These are phyloP conservation scores for Elsinoe arachidis DNA, from an alignment of 2,329 filamentous ascomycete genomes.

Conservation along the genomic window DNA sequence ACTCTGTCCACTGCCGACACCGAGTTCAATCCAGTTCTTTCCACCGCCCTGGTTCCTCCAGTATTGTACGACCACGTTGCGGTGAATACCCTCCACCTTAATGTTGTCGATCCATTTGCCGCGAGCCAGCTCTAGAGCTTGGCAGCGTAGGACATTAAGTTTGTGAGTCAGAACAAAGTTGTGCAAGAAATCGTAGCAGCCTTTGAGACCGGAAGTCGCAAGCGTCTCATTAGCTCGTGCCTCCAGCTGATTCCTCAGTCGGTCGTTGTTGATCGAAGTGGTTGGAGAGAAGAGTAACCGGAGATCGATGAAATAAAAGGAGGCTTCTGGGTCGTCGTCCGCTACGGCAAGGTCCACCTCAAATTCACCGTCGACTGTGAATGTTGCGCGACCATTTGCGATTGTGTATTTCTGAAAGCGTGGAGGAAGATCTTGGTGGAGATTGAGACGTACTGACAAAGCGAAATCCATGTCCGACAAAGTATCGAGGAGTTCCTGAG, in stretches of 20 bases:
- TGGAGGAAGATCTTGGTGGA: constrained; percentile 74
- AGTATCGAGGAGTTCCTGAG: constrained; percentile 63
- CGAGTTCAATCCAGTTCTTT: constrained; percentile 89
- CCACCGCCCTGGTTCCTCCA: constrained; percentile 63
- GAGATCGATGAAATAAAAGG: constrained; percentile 92
- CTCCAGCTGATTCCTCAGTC: constrained; percentile 60
- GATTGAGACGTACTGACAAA: constrained; percentile 71
- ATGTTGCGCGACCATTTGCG: constrained; percentile 79
- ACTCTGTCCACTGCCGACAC: constrained; percentile 57
- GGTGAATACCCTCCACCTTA: constrained; percentile 68
- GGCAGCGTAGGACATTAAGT: constrained; percentile 69
- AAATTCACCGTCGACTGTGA: constrained; percentile 73
- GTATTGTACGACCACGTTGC: constrained; percentile 81
- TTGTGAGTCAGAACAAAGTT: constrained; percentile 86
- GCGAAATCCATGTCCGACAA: constrained; percentile 76
- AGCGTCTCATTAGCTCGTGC: constrained; percentile 63
- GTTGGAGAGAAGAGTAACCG: constrained; percentile 70
- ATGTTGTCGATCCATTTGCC: constrained; percentile 71
- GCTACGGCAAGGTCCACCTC: constrained; percentile 88
- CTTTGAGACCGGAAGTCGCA: constrained; percentile 59
- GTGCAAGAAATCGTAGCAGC: constrained; percentile 80
- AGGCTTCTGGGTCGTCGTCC: constrained; percentile 70
- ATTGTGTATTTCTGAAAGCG: constrained; percentile 72
- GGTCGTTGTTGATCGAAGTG: constrained; percentile 50
- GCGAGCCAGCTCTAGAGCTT: constrained; percentile 61